phyloP scores from a whole-genome alignment of 257 asterid genomes.

The Plantago major region DNA sequence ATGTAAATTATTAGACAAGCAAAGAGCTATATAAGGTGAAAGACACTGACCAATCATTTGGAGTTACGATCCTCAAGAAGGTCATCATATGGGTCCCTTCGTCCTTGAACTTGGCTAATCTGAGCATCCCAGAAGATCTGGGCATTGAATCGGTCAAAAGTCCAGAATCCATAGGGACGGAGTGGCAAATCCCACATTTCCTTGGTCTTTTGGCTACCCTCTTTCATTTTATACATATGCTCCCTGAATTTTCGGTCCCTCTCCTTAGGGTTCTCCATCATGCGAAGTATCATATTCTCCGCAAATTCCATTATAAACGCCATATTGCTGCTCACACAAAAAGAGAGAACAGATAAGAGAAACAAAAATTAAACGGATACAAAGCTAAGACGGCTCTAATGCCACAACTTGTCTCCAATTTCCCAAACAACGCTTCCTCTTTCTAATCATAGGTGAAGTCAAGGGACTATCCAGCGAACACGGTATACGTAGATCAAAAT shows the following conservation, averaged over 20 bases:
- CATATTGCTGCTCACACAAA: constrained; percentile 27
- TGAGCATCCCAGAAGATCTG: constrained; percentile 63
- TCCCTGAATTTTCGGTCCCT: constrained; percentile 71
- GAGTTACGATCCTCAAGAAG: constrained; percentile 40
- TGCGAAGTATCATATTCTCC: constrained; percentile 58
- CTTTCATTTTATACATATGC: constrained; percentile 48
- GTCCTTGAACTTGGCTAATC: constrained; percentile 81
- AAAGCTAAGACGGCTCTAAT: too few relatives aligned
- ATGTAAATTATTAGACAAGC: not conserved
- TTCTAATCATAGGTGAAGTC: too few relatives aligned
- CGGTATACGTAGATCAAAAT: too few relatives aligned
- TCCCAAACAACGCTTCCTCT: too few relatives aligned
- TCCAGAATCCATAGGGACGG: constrained; percentile 91
- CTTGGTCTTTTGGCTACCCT: constrained; percentile 43
- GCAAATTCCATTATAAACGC: constrained; percentile 88
- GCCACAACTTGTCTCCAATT: not conserved
- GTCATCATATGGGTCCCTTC: constrained; percentile 83
- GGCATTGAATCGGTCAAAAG: constrained; percentile 74
- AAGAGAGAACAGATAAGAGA: not conserved
- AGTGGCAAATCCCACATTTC: constrained; percentile 71
- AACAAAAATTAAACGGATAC: too few relatives aligned
- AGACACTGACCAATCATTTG: constrained; percentile 26
- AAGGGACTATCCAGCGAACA: too few relatives aligned
- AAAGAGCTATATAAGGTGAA: not conserved
- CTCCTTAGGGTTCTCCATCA: constrained; percentile 84